Evolutionary conservation across 1,284 basidiomycete species (phyloP).

Genomic region (Apiotrichum gamsii): DNA sequence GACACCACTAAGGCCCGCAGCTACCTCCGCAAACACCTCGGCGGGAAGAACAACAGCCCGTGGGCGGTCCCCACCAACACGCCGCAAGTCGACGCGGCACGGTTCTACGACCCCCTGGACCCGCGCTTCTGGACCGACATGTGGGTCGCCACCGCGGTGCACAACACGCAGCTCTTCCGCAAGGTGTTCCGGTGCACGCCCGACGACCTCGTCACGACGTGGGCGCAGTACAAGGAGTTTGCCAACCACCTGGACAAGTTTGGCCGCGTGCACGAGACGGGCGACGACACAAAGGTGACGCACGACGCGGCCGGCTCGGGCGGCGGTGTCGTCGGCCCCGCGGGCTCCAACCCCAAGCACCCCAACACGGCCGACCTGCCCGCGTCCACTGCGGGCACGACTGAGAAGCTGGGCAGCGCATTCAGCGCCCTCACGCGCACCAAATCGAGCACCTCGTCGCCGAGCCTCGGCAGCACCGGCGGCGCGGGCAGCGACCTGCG

Average conservation of each 20-base stretch:
- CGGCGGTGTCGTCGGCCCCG: slow-evolving; percentile 44
- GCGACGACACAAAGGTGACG: slow-evolving; percentile 40
- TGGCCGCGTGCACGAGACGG: slow-evolving; percentile 41
- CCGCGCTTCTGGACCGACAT: slow-evolving; percentile 81
- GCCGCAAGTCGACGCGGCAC: slow-evolving; percentile 66
- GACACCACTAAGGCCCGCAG: slow-evolving; percentile 52
- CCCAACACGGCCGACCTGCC: not conserved
- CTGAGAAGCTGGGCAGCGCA: not conserved
- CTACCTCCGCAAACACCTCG: slow-evolving; percentile 55
- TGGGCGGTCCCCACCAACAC: slow-evolving; percentile 57
- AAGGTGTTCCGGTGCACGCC: slow-evolving; percentile 89
- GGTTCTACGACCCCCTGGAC: slow-evolving; percentile 78
- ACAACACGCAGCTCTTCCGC: slow-evolving; percentile 88
- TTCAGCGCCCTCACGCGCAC: not conserved
- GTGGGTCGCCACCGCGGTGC: slow-evolving; percentile 75
- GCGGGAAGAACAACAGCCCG: slow-evolving; percentile 50
- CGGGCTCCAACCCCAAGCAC: slow-evolving; percentile 6
- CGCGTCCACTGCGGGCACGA: too few relatives aligned
- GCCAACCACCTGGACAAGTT: slow-evolving; percentile 65
- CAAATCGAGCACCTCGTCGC: not conserved
- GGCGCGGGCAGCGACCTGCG: not conserved
- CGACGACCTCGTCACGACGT: slow-evolving; percentile 82
- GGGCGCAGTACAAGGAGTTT: slow-evolving; percentile 91
- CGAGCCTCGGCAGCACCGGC: not conserved
- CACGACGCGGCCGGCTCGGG: slow-evolving; percentile 49